A percentile compares a stretch with the other conserved stretches of the same genome.
Conservation (phyloP, 352 stramenopile genomes). For the Pythium brachiatum region DNA sequence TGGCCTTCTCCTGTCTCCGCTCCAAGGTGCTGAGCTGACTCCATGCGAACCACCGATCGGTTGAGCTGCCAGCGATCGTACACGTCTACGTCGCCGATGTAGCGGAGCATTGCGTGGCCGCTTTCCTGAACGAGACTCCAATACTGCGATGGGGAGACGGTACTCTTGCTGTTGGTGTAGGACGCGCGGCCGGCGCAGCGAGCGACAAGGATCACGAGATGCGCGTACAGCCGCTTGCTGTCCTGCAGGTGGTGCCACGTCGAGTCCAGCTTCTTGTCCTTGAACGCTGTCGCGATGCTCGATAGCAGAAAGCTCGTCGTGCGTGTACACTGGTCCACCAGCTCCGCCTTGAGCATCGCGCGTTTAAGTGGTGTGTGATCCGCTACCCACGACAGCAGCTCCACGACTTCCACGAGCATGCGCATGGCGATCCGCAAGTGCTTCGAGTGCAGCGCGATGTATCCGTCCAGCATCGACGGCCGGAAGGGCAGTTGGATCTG, state of each 20-base stretch:
- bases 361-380: conserved; percentile 42
- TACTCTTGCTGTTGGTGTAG: background rate
- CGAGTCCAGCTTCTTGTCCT: conserved; percentile 46
- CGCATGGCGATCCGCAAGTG: conserved; percentile 63
- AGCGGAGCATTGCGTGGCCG: conserved; percentile 41
- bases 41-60: conserved; percentile 45
- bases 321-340: conserved; percentile 60
- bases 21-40: conserved; percentile 50
- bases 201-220: conserved; percentile 61
- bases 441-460: conserved; percentile 69
- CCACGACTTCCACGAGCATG: conserved; percentile 58
- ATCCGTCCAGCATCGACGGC: conserved; percentile 30
- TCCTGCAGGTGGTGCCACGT: conserved; percentile 54
- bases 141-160: conserved; percentile 43
- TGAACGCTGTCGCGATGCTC: conserved; percentile 38
- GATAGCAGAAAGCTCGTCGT: conserved; percentile 62
- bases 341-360: conserved; percentile 49
- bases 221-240: conserved; percentile 50
- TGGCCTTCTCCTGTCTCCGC: conserved; percentile 5
- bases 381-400: conserved; percentile 62
- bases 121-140: conserved; percentile 61
- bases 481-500: conserved; percentile 28
- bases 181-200: conserved; percentile 37
- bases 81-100: conserved; percentile 65
- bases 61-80: conserved; percentile 60